Evolutionary conservation across 768 basidiomycete species (phyloP).

Genomic region (Cystofilobasidium macerans): DNA sequence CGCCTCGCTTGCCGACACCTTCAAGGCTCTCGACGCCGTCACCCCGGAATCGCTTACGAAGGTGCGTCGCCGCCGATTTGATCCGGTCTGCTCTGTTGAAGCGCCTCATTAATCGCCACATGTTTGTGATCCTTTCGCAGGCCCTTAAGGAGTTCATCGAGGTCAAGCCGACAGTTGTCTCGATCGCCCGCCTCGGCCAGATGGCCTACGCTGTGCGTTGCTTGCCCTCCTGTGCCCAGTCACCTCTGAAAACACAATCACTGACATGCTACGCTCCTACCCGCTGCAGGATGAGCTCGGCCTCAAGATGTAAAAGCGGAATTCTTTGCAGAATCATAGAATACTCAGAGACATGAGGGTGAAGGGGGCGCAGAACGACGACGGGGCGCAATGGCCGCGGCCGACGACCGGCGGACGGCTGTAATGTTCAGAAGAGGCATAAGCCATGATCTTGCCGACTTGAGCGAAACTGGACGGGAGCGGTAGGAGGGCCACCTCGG

Average conservation of each 20-base stretch:
- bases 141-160: conserved; percentile 52
- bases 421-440: too few relatives aligned
- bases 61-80: conserved; percentile 40
- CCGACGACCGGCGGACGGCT: too few relatives aligned
- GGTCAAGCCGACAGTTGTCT: conserved; percentile 74
- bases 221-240: not conserved
- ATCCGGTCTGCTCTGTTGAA: not conserved
- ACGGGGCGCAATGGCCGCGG: too few relatives aligned
- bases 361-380: not conserved
- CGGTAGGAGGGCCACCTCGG: too few relatives aligned
- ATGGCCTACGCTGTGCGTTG: conserved; percentile 59
- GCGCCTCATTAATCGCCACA: not conserved
- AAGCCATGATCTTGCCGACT: too few relatives aligned
- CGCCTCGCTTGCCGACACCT: conserved; percentile 50
- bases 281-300: conserved; percentile 18
- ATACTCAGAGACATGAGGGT: not conserved
- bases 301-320: not conserved
- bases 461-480: too few relatives aligned
- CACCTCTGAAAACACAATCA: too few relatives aligned
- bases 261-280: not conserved
- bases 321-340: not conserved
- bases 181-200: conserved; percentile 61
- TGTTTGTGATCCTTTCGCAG: not conserved
- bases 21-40: conserved; percentile 61
- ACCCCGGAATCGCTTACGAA: conserved; percentile 57